Evolutionary conservation across 768 basidiomycete species (phyloP), one percentile per base, ranked within the genome.

Genomic region (Sarcodon sp.): DNA sequence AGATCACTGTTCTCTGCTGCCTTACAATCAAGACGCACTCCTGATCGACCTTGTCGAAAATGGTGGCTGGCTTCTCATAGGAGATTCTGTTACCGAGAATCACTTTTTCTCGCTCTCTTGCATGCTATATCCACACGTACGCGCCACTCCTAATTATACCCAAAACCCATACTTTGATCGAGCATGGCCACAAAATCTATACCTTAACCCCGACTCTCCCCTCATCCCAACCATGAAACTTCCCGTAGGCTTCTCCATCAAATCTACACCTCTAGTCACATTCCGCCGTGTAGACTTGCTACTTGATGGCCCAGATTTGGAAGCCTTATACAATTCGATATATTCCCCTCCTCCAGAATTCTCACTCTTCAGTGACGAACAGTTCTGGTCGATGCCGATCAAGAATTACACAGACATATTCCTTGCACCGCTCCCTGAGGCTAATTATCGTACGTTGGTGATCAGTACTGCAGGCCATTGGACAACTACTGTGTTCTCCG

Each of bases 41-140:
- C 66, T 84, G 38, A 66, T 62, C 49, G 71, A 80, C 51, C 61
- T 84, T 57, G 79, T 81, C 11, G 73, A 81, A 56, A 66, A 75
- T n/a, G 82, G 81, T 10, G 82, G 82, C 2, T 84, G 82, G 82
- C 64, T 83, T 12, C 54, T 84, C 6, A 58, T 83, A 6, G 82
- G 82, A 31, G 81, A 85, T 55, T 83, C 80, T 0, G 76, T 83
- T 13, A 76, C 77, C 1, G 82, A 85, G 57, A 78, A 77, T 52
- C 80, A 84, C 58, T 84, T 84, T 66, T 84, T 83, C 60, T 83
- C 82, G 5, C 57, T 83, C 0, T 83, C 80, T 0, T 84, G 82
- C 55, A 54, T 73, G 37, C 68, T 84, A 3, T 76, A 75, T 59
- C 80, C 81, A 0, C 79, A 83, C 55, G 80, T 83, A 35, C 68